Conservation (phyloP, 2,329 filamentous ascomycete genomes). For the Macrophomina tecta region DNA sequence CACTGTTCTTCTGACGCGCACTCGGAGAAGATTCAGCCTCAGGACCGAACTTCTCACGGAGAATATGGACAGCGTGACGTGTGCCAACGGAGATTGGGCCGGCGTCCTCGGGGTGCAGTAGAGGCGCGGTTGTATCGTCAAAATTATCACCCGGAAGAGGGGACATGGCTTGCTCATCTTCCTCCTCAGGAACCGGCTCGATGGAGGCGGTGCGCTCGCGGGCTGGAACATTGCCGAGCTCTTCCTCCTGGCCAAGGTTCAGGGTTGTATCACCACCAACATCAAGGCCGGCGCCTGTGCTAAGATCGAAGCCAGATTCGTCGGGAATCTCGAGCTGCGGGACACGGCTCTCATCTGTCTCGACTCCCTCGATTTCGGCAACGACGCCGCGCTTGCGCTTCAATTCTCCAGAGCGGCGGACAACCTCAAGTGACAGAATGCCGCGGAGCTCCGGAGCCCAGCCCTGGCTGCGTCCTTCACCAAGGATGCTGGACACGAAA, state of each 20-base stretch:
- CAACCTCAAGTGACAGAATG: slow-evolving; percentile 85
- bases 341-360: slow-evolving; percentile 65
- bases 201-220: slow-evolving; percentile 24
- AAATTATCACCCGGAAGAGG: slow-evolving; percentile 64
- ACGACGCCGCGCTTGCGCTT: slow-evolving; percentile 95
- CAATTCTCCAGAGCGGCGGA: slow-evolving; percentile 76
- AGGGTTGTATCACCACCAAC: slow-evolving; percentile 46
- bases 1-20: slow-evolving; percentile 75
- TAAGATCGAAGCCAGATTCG: slow-evolving; percentile 50
- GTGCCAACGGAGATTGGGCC: slow-evolving; percentile 89
- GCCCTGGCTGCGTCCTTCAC: slow-evolving; percentile 74
- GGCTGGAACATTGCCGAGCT: slow-evolving; percentile 11
- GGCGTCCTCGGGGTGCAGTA: slow-evolving; percentile 81
- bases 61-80: slow-evolving; percentile 92
- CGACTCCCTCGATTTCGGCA: slow-evolving; percentile 77
- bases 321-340: slow-evolving; percentile 67
- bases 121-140: slow-evolving; percentile 77
- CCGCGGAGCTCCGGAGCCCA: slow-evolving; percentile 94
- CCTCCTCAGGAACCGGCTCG: slow-evolving; percentile 30
- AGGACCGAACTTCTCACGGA: slow-evolving; percentile 84
- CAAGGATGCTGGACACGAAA: slow-evolving; percentile 86
- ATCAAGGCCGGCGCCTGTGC: slow-evolving; percentile 45
- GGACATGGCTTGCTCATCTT: slow-evolving; percentile 46
- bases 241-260: slow-evolving; percentile 31
- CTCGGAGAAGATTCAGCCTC: slow-evolving; percentile 71